Base-by-base conservation (phyloP, 2,329 filamentous ascomycete species). In the Exophiala bonariae region DNA sequence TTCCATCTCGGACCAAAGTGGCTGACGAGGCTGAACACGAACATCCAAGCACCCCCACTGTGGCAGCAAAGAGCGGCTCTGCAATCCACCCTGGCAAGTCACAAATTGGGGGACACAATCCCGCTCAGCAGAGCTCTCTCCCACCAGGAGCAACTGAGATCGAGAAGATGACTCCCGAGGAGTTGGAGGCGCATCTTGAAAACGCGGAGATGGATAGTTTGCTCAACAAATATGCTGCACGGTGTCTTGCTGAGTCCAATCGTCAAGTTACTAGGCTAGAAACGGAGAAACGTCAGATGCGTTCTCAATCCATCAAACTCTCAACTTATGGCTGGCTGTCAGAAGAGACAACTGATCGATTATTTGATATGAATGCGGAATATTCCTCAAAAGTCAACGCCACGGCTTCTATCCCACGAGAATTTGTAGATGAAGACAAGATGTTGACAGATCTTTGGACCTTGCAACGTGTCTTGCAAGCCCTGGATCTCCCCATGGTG, bases 121-220 rank as follows among this genome's bases (percentile, higher is more conserved):
- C 16, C 26, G 20, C 11, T 4, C 16, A 5, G 16, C 32, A 31
- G 3, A 36, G 13, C n/a, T 16, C 7, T 10, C 9, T 28, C 23
- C 19, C 36, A 18, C 38, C 8, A 17, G 34, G 2, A 35, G 14
- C 37, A 16, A 3, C 30, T 10, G 35, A 45, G 14, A 54, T 49
- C n/a, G 71, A 80, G 44, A 72, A 79, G 20, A 70, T 92, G 55
- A 89, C 82, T 39, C 86, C 92, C 1, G 92, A 96, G 63, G 89
- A 97, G 65, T 86, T 96, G 41, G 93, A 96, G 63, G 83, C 75
- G 54, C 89, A 95, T 61, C 79, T 97, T 13, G 89, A 96, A 65
- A 86, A 90, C 60, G 86, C 89, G n/a, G 89, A 95, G 60, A 75
- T 99, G 30, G 91, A 97, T 66, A 71, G 88, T 17, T 72, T 96